These are phyloP conservation scores for Thielaviopsis punctulata DNA, from an alignment of 2,329 filamentous ascomycete species.

Conservation along the genomic window DNA sequence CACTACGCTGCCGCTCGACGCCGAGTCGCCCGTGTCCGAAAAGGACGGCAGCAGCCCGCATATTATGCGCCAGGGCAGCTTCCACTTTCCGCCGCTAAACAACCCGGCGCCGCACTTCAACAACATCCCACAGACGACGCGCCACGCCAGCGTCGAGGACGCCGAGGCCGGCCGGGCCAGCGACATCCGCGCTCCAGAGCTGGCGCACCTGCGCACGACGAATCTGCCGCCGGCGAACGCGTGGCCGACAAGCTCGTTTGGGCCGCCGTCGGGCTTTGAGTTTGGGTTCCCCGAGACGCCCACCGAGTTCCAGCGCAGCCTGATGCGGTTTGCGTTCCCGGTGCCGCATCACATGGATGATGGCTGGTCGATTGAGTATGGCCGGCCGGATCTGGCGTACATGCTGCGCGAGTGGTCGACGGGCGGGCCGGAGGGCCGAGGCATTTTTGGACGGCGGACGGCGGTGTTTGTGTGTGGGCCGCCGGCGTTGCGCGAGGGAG, in stretches of 20 bases:
- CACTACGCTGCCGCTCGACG: background rate
- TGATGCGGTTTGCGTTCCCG: conserved; percentile 82
- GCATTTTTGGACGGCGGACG: conserved; percentile 60
- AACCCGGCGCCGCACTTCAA: conserved; percentile 41
- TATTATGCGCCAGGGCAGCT: conserved; percentile 25
- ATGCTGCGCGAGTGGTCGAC: conserved; percentile 71
- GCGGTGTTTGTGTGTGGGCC: conserved; percentile 91
- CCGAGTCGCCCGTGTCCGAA: background rate
- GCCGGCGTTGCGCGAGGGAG: conserved; percentile 69
- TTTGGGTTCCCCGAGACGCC: conserved; percentile 73
- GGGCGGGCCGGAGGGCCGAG: conserved; percentile 46
- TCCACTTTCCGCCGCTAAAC: conserved; percentile 40
- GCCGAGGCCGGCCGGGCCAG: conserved; percentile 12
- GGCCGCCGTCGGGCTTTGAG: conserved; percentile 47
- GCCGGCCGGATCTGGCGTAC: conserved; percentile 70
- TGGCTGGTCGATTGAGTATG: conserved; percentile 86
- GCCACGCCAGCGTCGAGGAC: conserved; percentile 11
- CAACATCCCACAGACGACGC: conserved; percentile 29
- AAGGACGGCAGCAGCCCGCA: background rate
- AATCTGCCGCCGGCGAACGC: conserved; percentile 21
- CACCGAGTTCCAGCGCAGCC: conserved; percentile 71
- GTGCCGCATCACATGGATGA: conserved; percentile 49
- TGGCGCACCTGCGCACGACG: conserved; percentile 37
- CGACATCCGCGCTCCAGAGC: conserved; percentile 30
- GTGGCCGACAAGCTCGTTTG: conserved; percentile 38